phyloP scores from a whole-genome alignment of 2,329 filamentous ascomycete species.

The Sporothrix humicola region DNA sequence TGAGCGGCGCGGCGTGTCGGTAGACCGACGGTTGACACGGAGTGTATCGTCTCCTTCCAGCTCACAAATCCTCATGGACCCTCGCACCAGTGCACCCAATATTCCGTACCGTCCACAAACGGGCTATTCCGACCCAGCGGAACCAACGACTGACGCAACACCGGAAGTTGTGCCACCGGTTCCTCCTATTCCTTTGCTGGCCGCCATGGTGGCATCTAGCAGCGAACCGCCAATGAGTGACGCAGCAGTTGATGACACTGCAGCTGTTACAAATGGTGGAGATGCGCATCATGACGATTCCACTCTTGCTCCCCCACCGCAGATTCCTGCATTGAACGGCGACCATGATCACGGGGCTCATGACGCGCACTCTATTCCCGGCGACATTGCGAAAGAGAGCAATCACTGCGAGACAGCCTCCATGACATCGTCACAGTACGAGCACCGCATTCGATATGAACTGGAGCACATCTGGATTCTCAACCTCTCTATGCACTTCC shows the following conservation, averaged over 20 bases:
- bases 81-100: slow-evolving; percentile 57
- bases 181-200: slow-evolving; percentile 6
- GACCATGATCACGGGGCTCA: not conserved
- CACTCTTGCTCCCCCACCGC: not conserved
- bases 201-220: not conserved
- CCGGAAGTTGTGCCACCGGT: slow-evolving; percentile 33
- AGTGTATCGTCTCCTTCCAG: slow-evolving; percentile 46
- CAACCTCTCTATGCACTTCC: slow-evolving; percentile 97
- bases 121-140: slow-evolving; percentile 19
- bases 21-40: slow-evolving; percentile 55
- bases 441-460: slow-evolving; percentile 74
- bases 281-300: slow-evolving; percentile 3
- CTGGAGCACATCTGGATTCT: slow-evolving; percentile 91
- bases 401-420: slow-evolving; percentile 52
- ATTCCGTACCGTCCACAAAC: slow-evolving; percentile 40
- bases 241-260: not conserved
- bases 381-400: slow-evolving; percentile 35
- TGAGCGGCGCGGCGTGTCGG: slow-evolving; percentile 74
- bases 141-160: slow-evolving; percentile 29
- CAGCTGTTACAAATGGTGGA: not conserved
- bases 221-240: not conserved
- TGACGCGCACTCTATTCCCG: not conserved
- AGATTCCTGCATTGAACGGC: not conserved
- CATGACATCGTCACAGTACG: slow-evolving; percentile 61
- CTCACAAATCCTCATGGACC: slow-evolving; percentile 47